Percentiles rank a stretch among this genome's conserved stretches.
Conservation (phyloP, 768 basidiomycete genomes). For the Rhizopogon vulgaris region DNA sequence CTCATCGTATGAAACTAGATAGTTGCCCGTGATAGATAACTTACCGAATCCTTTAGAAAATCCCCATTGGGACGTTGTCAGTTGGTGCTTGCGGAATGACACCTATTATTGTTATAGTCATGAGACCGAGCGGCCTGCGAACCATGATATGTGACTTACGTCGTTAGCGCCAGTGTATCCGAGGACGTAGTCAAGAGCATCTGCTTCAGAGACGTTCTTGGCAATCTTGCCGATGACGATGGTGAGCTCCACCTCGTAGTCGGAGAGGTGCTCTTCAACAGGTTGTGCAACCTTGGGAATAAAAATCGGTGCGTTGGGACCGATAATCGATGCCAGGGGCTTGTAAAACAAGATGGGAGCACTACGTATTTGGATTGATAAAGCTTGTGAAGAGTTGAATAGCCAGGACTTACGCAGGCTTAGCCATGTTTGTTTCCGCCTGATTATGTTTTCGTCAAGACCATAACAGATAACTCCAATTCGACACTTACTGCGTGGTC, state of each 20-base stretch:
- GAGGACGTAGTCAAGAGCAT: constrained; percentile 82
- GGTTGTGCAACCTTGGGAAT: constrained; percentile 70
- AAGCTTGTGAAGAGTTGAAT: neutral
- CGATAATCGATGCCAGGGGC: constrained; percentile 63
- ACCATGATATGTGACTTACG: constrained; percentile 30
- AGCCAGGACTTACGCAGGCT: constrained; percentile 46
- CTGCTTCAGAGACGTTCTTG: constrained; percentile 71
- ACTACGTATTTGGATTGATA: constrained; percentile 24
- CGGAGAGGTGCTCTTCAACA: constrained; percentile 60
- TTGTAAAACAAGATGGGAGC: constrained; percentile 79
- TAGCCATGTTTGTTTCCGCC: constrained; percentile 61
- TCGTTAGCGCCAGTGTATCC: constrained; percentile 81
- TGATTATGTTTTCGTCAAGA: constrained; percentile 16
- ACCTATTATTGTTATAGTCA: constrained; percentile 33
- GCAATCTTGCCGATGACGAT: constrained; percentile 80
- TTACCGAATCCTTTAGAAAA: constrained; percentile 85
- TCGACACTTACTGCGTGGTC: constrained; percentile 62
- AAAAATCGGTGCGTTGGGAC: constrained; percentile 57
- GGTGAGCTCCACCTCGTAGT: constrained; percentile 78
- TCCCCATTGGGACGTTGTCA: constrained; percentile 78
- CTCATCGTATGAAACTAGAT: neutral
- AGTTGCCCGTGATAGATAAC: constrained; percentile 7
- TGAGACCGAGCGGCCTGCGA: neutral
- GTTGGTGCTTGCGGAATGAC: constrained; percentile 79
- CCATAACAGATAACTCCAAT: neutral